Base-by-base conservation (phyloP, 1,284 basidiomycete species). In the Cerioporus squamosus region DNA sequence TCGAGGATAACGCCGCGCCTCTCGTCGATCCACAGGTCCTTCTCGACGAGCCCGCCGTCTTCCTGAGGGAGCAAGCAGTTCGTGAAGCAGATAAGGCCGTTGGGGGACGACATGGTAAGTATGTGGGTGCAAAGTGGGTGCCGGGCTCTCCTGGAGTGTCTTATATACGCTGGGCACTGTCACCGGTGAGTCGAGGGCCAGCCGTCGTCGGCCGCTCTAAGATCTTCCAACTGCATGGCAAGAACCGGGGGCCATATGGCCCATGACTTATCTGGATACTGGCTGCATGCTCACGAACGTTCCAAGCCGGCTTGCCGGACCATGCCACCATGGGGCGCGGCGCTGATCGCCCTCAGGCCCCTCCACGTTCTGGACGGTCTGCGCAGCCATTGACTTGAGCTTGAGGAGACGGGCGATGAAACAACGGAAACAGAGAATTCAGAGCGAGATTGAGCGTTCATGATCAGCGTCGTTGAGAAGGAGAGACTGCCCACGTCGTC, bases 51-150 rank as follows among this genome's bases (percentile, higher is more conserved):
- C 44, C 79, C 83, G 22, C 92, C 93, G 68, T 94, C 90, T 68
- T 93, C 89, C 59, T 81, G 82, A 2, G 88, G 85, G 36, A 94
- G 77, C 56, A 88, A 74, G 67, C 93, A 93, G 73, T 94, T 94
- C 22, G 92, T 94, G 74, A 94, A 94, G 74, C 93, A 91, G 53
- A 94, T 75, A 22, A 94, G 77, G 45, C 82, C 83, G 72, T 91
- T 91, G 9, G 78, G 53, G 44, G 81, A 77, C 55, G 68, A 60
- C 75, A 77, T 77, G 44, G 53, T 20, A 23, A 29, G 26, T 15
- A 22, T 39, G 40, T 17, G 33, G 51, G 42, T 8, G 42, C 7
- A 44, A 36, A 23, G 8, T 46, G 44, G 17, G 18, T 43, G 40
- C 9, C n/a, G 6, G 22, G 40, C 18, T 17, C 17, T 40, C 6